Conservation (phyloP, 345 rosid genomes). For the Pugionium dolabratum region DNA sequence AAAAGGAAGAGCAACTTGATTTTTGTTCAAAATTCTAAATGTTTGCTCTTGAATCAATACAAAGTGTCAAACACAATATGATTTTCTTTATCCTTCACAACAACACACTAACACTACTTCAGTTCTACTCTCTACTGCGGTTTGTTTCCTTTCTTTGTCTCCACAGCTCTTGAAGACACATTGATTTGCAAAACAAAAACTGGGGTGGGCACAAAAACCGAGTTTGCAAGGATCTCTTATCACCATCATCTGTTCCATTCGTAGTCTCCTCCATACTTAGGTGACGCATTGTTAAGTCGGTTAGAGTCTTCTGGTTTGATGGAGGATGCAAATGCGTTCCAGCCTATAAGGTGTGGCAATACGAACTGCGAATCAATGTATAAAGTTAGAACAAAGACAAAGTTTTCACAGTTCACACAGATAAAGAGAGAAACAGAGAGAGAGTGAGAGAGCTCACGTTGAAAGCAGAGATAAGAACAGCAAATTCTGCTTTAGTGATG, state of each 20-base stretch:
- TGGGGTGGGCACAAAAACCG: not conserved
- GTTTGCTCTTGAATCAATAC: slow-evolving; percentile 8
- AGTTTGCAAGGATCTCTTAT: not conserved
- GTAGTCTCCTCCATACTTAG: slow-evolving; percentile 73
- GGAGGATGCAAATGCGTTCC: slow-evolving; percentile 71
- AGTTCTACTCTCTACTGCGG: not conserved
- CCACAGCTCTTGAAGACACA: slow-evolving; percentile 7
- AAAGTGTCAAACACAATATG: slow-evolving; percentile 1
- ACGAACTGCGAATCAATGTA: slow-evolving; percentile 54
- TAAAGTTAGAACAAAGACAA: slow-evolving; percentile 6
- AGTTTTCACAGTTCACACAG: not conserved
- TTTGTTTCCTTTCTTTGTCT: not conserved
- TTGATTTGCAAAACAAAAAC: slow-evolving; percentile 15
- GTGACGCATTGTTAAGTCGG: slow-evolving; percentile 48
- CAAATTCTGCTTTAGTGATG: slow-evolving; percentile 70
- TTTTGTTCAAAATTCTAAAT: slow-evolving; percentile 15
- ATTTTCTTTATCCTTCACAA: slow-evolving; percentile 19
- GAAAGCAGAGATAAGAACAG: slow-evolving; percentile 76
- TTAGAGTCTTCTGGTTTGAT: slow-evolving; percentile 52
- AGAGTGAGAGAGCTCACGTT: slow-evolving; percentile 49
- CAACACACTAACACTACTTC: slow-evolving; percentile 24
- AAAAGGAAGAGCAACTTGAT: slow-evolving; percentile 14
- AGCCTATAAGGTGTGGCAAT: slow-evolving; percentile 82
- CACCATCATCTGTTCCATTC: slow-evolving; percentile 69
- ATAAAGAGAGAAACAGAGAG: not conserved